These are phyloP conservation scores for Podosphaera xanthii DNA, from an alignment of 2,329 filamentous ascomycete genomes.

Conservation along the genomic window DNA sequence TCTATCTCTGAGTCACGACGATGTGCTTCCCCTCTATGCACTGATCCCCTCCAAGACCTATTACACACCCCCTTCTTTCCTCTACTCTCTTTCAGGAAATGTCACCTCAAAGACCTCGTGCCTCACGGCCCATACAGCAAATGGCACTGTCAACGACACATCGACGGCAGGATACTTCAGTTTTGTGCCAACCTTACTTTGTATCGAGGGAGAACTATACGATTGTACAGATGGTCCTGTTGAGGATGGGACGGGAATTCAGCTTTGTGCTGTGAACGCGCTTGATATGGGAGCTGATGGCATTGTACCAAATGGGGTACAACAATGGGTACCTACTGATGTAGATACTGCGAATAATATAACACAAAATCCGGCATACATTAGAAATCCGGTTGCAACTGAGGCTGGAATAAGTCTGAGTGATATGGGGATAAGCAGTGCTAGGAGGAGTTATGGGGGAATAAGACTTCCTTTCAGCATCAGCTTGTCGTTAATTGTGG, in stretches of 20 bases:
- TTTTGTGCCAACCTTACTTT: slow-evolving; percentile 2
- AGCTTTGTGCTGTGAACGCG: slow-evolving; percentile 1
- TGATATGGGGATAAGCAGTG: not conserved
- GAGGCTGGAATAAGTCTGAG: not conserved
- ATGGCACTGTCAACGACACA: not conserved
- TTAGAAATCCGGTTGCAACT: not conserved
- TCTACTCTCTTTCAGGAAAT: slow-evolving; percentile 2
- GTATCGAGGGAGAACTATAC: slow-evolving; percentile 1
- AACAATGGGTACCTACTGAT: slow-evolving; percentile 1
- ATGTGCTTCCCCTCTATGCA: not conserved
- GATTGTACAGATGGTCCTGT: slow-evolving; percentile 1
- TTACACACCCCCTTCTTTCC: slow-evolving; percentile 2
- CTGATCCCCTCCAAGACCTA: slow-evolving; percentile 2
- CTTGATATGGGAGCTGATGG: not conserved
- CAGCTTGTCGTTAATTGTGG: no score
- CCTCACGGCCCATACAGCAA: not conserved
- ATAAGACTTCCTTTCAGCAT: no score
- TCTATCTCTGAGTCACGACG: slow-evolving; percentile 1
- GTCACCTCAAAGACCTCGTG: not conserved
- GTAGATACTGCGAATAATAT: slow-evolving; percentile 1
- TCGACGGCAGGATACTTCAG: slow-evolving; percentile 1
- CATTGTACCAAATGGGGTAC: not conserved
- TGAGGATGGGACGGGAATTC: slow-evolving; percentile 3
- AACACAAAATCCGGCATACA: slow-evolving; percentile 1
- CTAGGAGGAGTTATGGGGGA: no score